Evolutionary conservation across 192 early-diverging fungal species (phyloP).

Genomic region (Phycomyces nitens): DNA sequence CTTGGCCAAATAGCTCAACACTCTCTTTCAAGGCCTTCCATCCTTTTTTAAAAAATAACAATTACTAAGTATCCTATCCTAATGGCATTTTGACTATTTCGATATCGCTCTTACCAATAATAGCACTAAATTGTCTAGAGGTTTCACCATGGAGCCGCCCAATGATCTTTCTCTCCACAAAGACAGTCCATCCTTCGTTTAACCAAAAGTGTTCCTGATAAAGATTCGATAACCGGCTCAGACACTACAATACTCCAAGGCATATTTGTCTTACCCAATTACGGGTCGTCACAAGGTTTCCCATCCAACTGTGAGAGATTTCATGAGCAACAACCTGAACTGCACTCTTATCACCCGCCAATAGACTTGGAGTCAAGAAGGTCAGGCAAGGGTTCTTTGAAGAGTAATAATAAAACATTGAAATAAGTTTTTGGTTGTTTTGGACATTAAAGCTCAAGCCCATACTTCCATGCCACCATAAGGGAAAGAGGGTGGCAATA

Average conservation of each 20-base stretch:
- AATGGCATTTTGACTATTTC: too few relatives aligned
- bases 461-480: constrained; percentile 52
- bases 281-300: constrained; percentile 79
- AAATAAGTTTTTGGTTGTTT: too few relatives aligned
- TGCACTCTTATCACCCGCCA: constrained; percentile 88
- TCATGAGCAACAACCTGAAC: constrained; percentile 97
- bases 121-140: constrained; percentile 76
- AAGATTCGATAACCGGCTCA: background rate
- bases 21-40: constrained; percentile 70
- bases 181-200: constrained; percentile 96
- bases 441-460: constrained; percentile 8
- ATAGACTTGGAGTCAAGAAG: constrained; percentile 94
- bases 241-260: background rate
- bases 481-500: constrained; percentile 86
- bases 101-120: constrained; percentile 65
- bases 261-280: constrained; percentile 63
- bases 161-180: constrained; percentile 89
- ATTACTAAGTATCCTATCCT: background rate
- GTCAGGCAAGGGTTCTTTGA: constrained; percentile 97
- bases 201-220: constrained; percentile 77
- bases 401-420: too few relatives aligned
- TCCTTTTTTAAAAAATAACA: constrained; percentile 37
- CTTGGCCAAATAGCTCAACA: constrained; percentile 61
- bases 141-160: constrained; percentile 76
- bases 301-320: constrained; percentile 89